A percentile compares a stretch with the other conserved stretches of the same genome.
These are phyloP conservation scores for Berberis thunbergii DNA, from an alignment of 164 flowering plant species.

Conservation along the genomic window DNA sequence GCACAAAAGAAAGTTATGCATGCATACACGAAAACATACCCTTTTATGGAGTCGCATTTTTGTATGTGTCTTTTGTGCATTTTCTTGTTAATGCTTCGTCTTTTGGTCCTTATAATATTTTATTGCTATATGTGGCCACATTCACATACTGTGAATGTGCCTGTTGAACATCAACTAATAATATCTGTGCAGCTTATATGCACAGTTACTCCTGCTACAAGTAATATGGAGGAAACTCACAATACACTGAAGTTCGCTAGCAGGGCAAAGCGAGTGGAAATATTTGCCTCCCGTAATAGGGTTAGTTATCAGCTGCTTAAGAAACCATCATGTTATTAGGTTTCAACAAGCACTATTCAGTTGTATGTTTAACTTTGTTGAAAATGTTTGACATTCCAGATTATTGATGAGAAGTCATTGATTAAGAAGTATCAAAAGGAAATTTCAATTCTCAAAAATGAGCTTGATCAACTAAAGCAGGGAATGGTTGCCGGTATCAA, in stretches of 20 bases:
- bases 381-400: slow-evolving; percentile 34
- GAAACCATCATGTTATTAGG: not conserved
- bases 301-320: slow-evolving; percentile 35
- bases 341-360: not conserved
- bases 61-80: too few species aligned
- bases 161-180: not conserved
- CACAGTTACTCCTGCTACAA: slow-evolving; percentile 98
- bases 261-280: slow-evolving; percentile 94
- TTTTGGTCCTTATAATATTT: too few species aligned
- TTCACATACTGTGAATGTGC: not conserved
- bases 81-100: too few species aligned
- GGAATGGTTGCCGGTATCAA: slow-evolving; percentile 79
- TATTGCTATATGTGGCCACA: not conserved
- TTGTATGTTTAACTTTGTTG: not conserved
- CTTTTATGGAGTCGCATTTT: too few species aligned
- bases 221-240: slow-evolving; percentile 97
- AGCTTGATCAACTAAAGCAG: slow-evolving; percentile 82
- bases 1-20: too few species aligned
- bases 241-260: slow-evolving; percentile 97
- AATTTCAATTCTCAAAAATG: slow-evolving; percentile 71
- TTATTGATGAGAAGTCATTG: slow-evolving; percentile 95
- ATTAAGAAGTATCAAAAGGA: slow-evolving; percentile 97
- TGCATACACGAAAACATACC: too few species aligned
- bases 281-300: slow-evolving; percentile 93
- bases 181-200: slow-evolving; percentile 72